Base-by-base conservation (phyloP, 1,139 yeast species). In the Nakaseomyces sp. region DNA sequence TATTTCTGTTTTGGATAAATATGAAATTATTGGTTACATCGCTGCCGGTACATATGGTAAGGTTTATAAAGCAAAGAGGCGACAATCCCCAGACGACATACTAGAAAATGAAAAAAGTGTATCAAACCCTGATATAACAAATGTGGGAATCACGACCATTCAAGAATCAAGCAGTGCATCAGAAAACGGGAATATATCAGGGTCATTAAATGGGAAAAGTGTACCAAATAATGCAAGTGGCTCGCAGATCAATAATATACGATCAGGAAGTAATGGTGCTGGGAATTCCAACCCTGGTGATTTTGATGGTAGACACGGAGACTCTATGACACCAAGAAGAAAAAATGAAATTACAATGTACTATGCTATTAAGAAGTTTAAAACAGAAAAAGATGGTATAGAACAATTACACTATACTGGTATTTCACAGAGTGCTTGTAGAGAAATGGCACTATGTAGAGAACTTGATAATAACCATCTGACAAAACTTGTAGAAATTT, bases 41-140 rank as follows among this genome's bases (percentile, higher is more conserved):
- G 98, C 98, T 0, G 96, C 98, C 0, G 99, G 99, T 32, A 91
- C 99, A 0, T 91, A 91, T 63, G 99, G 99, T 45, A 80, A 93
- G 52, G 99, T 91, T 24, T 93, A 88, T 68, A 91, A 91, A 61
- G 97, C 97, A 13, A 76, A 74, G 50, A 68, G 73, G 24, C 70
- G 70, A 53, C 33, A 19, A 19, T 15, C 35, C 4, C 29, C 41
- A 19, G 46, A 45, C 28, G 46, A 30, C 33, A 45, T 36, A 42
- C 13, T 37, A n/a, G 36, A 36, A 6, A 44, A 40, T 22, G 37
- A 41, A 8, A 28, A 28, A 12, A 20, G 16, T 24, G 22, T 6
- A 8, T 13, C 18, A 10, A 24, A 15, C 16, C 22, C 37, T 26
- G 39, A n/a, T 13, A 8, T 32, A 6, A 37, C 19, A 16, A 19